Percentiles rank a stretch among this genome's conserved stretches.
phyloP scores from a whole-genome alignment of 306 rosid genomes.

The Urtica urens region DNA sequence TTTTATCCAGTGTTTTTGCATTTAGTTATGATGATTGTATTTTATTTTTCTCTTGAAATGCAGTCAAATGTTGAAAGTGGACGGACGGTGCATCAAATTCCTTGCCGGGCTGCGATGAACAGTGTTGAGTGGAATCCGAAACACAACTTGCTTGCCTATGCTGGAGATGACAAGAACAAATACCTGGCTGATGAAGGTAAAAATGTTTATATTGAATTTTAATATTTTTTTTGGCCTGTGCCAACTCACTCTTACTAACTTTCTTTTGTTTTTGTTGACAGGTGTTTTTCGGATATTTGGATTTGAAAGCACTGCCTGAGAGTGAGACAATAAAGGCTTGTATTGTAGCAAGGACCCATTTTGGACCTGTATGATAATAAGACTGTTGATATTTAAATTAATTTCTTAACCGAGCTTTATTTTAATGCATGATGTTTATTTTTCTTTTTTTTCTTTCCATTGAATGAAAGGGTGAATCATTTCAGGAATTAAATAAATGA shows the following conservation, averaged over 20 bases:
- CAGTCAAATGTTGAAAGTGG: slow-evolving; percentile 79
- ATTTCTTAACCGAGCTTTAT: too few relatives aligned
- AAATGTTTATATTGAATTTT: too few relatives aligned
- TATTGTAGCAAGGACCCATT: too few relatives aligned
- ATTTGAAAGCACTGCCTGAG: neutral
- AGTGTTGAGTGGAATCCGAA: slow-evolving; percentile 97
- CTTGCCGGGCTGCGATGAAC: slow-evolving; percentile 95
- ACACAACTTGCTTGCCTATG: slow-evolving; percentile 81
- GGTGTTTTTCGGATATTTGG: neutral
- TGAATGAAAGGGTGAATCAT: too few relatives aligned
- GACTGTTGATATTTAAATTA: too few relatives aligned
- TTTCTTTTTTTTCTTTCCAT: too few relatives aligned
- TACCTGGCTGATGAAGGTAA: slow-evolving; percentile 93
- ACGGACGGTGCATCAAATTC: slow-evolving; percentile 79
- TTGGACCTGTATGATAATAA: too few relatives aligned
- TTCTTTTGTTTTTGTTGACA: neutral
- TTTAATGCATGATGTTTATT: too few relatives aligned
- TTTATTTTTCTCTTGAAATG: slow-evolving; percentile 11
- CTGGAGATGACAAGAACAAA: slow-evolving; percentile 97
- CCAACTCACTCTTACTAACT: neutral
- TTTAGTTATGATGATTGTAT: too few relatives aligned
- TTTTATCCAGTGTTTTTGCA: too few relatives aligned
- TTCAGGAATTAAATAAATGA: too few relatives aligned
- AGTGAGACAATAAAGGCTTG: too few relatives aligned
- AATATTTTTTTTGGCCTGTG: neutral